Evolutionary conservation across 2,329 filamentous ascomycete species (phyloP).

Genomic region (Aspergillus viridinutans): DNA sequence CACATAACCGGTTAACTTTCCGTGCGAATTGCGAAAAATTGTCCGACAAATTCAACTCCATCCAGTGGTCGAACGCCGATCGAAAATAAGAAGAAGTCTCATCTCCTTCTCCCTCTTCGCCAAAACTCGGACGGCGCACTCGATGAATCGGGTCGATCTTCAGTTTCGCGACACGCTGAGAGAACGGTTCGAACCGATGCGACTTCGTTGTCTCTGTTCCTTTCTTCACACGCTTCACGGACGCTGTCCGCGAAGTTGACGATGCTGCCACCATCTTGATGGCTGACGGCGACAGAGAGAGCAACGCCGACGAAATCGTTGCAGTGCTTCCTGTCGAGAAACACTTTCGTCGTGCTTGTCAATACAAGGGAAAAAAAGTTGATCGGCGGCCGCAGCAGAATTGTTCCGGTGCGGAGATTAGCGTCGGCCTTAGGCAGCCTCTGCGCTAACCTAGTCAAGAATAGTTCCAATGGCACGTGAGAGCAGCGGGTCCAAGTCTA

Average conservation of each 20-base stretch:
- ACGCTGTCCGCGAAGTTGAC: slow-evolving; percentile 65
- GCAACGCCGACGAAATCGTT: slow-evolving; percentile 22
- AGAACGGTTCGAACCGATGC: slow-evolving; percentile 89
- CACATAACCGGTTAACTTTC: slow-evolving; percentile 71
- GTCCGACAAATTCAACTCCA: slow-evolving; percentile 83
- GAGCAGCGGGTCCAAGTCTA: slow-evolving; percentile 12
- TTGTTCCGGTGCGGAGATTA: slow-evolving; percentile 31
- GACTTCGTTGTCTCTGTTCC: slow-evolving; percentile 73
- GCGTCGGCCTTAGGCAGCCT: slow-evolving; percentile 8
- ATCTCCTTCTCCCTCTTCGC: slow-evolving; percentile 68
- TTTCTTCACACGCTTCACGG: slow-evolving; percentile 62
- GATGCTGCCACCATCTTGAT: slow-evolving; percentile 48
- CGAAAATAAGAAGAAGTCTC: slow-evolving; percentile 82
- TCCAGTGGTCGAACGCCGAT: slow-evolving; percentile 79
- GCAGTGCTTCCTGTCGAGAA: slow-evolving; percentile 14
- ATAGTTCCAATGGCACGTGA: slow-evolving; percentile 23
- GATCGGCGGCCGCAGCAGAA: slow-evolving; percentile 24
- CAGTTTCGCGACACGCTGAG: slow-evolving; percentile 81
- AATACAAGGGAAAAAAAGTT: slow-evolving; percentile 34
- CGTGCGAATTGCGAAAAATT: slow-evolving; percentile 73
- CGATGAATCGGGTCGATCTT: slow-evolving; percentile 91
- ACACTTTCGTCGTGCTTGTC: slow-evolving; percentile 2
- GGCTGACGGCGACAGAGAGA: slow-evolving; percentile 14
- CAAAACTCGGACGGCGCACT: slow-evolving; percentile 75
- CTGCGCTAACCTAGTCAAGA: slow-evolving; percentile 3